Evolutionary conservation across 371 early-diverging fungal genomes (phyloP), one percentile per base, ranked within the genome.

Genomic region (Sporodiniella umbellata): DNA sequence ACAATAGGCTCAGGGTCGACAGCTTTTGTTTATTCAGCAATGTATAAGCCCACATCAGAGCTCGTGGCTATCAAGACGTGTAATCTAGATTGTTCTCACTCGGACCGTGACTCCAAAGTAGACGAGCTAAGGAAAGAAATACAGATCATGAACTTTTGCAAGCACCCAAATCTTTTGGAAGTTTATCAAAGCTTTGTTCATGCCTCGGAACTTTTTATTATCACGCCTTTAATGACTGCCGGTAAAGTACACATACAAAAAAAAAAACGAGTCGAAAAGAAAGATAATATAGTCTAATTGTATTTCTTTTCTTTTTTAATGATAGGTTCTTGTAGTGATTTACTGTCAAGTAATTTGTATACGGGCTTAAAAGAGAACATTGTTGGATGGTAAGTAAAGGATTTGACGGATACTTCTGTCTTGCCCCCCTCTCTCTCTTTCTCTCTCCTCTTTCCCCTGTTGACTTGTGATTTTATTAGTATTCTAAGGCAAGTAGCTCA

Each of bases 401-500:
- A n/a, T n/a, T n/a, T n/a, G n/a, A n/a, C n/a, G n/a, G n/a, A n/a
- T n/a, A n/a, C n/a, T n/a, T n/a, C n/a, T n/a, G n/a, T n/a, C n/a
- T n/a, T n/a, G n/a, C n/a, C n/a, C n/a, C n/a, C n/a, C n/a, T n/a
- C n/a, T n/a, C n/a, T n/a, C n/a, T n/a, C n/a, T n/a, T n/a, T n/a
- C 18, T 14, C 11, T 14, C 11, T 1, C 24, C 38, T 24, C 10
- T 17, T 45, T 15, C 5, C 11, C 23, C n/a, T 3, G 24, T 45
- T 31, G 31, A 25, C n/a, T n/a, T 31, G 45, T 42, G 15, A 10
- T 18, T 33, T 30, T 11, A 6, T 11, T 53, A 67, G 76, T 56
- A 92, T 98, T 50, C 79, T 90, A 5, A 81, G 88, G 25, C 94
- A 96, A 58, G 92, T 95, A 5, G 70, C 93, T 37, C 72, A 73